These are phyloP conservation scores for Colletotrichum filicis DNA, from an alignment of 2,329 filamentous ascomycete genomes.

Conservation along the genomic window DNA sequence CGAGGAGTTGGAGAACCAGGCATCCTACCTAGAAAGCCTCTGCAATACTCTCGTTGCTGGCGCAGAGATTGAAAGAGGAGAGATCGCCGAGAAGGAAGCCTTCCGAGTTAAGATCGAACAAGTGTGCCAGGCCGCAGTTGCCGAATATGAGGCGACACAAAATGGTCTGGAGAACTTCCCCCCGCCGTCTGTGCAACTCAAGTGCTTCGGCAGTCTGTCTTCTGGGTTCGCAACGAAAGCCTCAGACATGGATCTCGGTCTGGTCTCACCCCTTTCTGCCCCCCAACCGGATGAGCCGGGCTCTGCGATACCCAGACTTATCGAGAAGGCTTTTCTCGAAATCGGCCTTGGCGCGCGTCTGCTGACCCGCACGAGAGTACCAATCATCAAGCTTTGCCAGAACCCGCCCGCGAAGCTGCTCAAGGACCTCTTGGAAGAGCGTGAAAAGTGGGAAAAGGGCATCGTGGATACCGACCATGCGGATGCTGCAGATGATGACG, in stretches of 20 bases:
- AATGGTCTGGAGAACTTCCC: constrained; percentile 58
- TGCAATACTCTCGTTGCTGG: constrained; percentile 61
- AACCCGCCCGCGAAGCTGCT: constrained; percentile 71
- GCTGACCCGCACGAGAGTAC: constrained; percentile 81
- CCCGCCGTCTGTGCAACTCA: constrained; percentile 70
- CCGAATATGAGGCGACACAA: constrained; percentile 58
- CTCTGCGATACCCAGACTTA: constrained; percentile 75
- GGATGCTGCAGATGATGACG: constrained; percentile 46
- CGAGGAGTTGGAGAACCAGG: constrained; percentile 62
- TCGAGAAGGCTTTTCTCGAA: constrained; percentile 81
- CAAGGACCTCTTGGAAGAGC: constrained; percentile 70
- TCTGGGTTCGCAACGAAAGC: constrained; percentile 88
- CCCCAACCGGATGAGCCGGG: constrained; percentile 63
- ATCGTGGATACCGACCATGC: constrained; percentile 51
- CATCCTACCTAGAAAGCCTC: constrained; percentile 59
- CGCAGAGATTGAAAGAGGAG: constrained; percentile 70
- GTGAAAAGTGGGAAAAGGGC: constrained; percentile 77
- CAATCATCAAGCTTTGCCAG: constrained; percentile 89
- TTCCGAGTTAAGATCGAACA: constrained; percentile 75
- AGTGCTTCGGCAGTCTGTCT: constrained; percentile 83
- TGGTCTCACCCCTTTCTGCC: constrained; percentile 73
- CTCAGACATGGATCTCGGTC: constrained; percentile 91
- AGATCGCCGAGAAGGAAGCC: constrained; percentile 76
- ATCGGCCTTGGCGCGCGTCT: constrained; percentile 80
- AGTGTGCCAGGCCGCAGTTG: constrained; percentile 71